Percentiles rank a stretch among this genome's conserved stretches.
Conservation (phyloP, 169 alveolate genomes). For the Cystoisospora suis region DNA sequence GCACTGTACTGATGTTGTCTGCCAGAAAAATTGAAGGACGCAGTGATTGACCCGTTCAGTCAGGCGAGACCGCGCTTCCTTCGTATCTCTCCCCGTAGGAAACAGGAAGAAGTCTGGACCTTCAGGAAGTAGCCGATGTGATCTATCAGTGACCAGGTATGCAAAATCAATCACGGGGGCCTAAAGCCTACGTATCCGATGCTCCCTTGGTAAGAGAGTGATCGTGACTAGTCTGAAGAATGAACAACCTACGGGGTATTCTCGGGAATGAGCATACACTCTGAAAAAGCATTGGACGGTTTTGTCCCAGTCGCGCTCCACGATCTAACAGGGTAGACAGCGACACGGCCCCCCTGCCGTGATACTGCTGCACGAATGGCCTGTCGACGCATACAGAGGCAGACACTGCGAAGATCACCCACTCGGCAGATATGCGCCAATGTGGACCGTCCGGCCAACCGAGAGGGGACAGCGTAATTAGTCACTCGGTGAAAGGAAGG, state of each 20-base stretch:
- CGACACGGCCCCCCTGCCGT: slow-evolving; percentile 68
- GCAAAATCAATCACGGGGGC: too few species aligned
- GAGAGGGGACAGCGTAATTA: background rate
- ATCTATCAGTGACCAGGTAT: too few species aligned
- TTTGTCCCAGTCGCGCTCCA: slow-evolving; percentile 56
- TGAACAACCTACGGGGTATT: slow-evolving; percentile 68
- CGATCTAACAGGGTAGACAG: slow-evolving; percentile 76
- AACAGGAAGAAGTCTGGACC: too few species aligned
- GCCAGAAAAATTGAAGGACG: too few species aligned
- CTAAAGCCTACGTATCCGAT: too few species aligned
- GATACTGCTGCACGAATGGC: slow-evolving; percentile 76
- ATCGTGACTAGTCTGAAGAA: too few species aligned
- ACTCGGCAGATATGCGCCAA: background rate
- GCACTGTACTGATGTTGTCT: too few species aligned
- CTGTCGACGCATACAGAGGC: slow-evolving; percentile 10
- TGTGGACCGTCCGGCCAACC: background rate
- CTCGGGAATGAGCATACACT: slow-evolving; percentile 75
- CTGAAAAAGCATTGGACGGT: slow-evolving; percentile 68
- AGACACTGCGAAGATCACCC: background rate
- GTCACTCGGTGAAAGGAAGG: background rate
- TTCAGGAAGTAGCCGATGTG: too few species aligned
- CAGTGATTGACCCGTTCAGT: too few species aligned
- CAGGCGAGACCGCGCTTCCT: too few species aligned
- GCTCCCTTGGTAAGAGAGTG: too few species aligned
- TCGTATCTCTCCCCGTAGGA: too few species aligned